phyloP scores from a whole-genome alignment of 371 early-diverging fungal species.

The Rhizopus microsporus region DNA sequence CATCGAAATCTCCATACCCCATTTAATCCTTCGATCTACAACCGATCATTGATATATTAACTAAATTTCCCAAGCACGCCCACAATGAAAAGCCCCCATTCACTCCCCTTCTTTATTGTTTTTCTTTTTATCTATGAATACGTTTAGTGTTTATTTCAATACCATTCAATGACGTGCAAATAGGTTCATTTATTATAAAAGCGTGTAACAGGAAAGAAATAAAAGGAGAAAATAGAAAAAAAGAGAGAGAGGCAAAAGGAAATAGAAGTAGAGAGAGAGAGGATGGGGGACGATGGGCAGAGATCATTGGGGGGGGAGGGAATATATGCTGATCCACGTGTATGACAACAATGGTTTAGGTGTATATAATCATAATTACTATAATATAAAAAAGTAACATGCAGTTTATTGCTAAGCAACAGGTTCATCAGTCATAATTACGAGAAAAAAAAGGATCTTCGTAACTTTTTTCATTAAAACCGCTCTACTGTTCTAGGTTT shows the following conservation, averaged over 20 bases:
- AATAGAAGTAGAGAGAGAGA: neutral
- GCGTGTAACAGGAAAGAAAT: neutral
- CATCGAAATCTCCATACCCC: too few species aligned
- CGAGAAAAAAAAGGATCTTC: neutral
- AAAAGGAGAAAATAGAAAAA: neutral
- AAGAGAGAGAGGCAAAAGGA: neutral
- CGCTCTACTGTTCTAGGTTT: neutral
- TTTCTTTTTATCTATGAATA: too few species aligned
- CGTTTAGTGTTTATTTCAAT: too few species aligned
- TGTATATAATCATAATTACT: neutral
- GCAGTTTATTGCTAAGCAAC: neutral
- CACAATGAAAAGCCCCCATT: too few species aligned
- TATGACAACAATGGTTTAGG: neutral
- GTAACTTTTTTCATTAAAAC: neutral
- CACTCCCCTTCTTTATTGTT: too few species aligned
- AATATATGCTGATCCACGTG: neutral
- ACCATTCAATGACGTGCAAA: too few species aligned
- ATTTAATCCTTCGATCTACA: too few species aligned
- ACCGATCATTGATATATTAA: too few species aligned
- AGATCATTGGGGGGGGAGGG: neutral
- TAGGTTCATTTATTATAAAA: too few species aligned
- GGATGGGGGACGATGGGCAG: neutral
- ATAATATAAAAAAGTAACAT: neutral
- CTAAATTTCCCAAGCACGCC: too few species aligned
- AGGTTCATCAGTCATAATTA: neutral